Conservation (phyloP, 2,329 filamentous ascomycete species). For the Talaromyces sp. region DNA sequence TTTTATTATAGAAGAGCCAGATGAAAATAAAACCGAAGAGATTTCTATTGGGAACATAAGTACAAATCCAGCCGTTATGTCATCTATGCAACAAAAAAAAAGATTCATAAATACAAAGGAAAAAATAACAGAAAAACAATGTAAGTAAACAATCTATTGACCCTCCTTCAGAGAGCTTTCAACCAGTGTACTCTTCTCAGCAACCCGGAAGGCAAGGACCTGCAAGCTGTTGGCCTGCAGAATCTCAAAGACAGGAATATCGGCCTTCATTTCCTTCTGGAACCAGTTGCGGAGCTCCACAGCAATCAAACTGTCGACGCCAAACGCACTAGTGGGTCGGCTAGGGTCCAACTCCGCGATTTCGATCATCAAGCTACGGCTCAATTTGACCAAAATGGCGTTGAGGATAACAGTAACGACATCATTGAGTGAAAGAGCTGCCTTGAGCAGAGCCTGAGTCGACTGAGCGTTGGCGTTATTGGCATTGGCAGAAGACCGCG, state of each 20-base stretch:
- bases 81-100: too few relatives aligned
- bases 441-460: background rate
- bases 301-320: slow-evolving; percentile 15
- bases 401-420: background rate
- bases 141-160: background rate
- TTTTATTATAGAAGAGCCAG: too few relatives aligned
- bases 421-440: background rate
- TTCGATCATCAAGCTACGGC: slow-evolving; percentile 3
- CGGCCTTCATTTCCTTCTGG: slow-evolving; percentile 36
- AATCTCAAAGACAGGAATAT: slow-evolving; percentile 44
- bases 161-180: background rate
- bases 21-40: too few relatives aligned
- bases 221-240: slow-evolving; percentile 15
- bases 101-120: background rate
- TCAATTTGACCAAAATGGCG: background rate
- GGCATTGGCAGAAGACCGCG: background rate
- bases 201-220: background rate
- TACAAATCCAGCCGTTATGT: too few relatives aligned
- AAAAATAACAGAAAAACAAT: background rate
- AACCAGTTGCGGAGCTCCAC: slow-evolving; percentile 33
- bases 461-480: background rate
- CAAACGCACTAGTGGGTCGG: slow-evolving; percentile 12
- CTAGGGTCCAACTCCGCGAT: background rate
- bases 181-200: background rate
- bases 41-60: too few relatives aligned